Percentiles rank a stretch among this genome's conserved stretches.
These are phyloP conservation scores for Fragaria vesca DNA, from an alignment of 306 rosid genomes.

Conservation along the genomic window DNA sequence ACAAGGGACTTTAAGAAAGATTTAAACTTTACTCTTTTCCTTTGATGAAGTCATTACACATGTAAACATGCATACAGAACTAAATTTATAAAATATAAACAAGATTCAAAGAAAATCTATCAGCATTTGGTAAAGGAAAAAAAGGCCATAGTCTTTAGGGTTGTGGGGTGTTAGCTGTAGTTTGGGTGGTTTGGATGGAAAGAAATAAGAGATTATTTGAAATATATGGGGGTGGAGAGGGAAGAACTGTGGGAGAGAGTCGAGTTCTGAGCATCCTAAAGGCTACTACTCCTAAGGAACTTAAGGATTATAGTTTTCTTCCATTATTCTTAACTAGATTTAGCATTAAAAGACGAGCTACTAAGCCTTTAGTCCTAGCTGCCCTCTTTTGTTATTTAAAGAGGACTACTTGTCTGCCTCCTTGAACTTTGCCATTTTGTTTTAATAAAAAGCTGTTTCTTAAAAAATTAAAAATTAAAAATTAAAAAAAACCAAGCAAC, in stretches of 20 bases:
- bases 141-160: neutral
- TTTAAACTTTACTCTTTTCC: neutral
- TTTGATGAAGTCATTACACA: neutral
- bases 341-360: no score
- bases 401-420: no score
- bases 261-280: neutral
- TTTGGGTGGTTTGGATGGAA: neutral
- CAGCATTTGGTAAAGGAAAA: neutral
- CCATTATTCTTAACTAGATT: no score
- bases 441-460: no score
- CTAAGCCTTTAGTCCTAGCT: no score
- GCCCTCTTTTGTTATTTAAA: no score
- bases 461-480: no score
- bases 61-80: neutral
- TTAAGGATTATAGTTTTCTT: neutral
- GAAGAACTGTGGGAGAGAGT: neutral
- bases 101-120: no score
- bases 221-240: neutral
- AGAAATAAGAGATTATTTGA: neutral
- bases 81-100: neutral
- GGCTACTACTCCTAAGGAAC: neutral
- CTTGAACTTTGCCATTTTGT: no score
- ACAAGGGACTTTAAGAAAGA: constrained; percentile 1
- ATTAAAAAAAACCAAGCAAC: no score
- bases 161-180: neutral